Conservation (phyloP, 2,329 filamentous ascomycete genomes). For the Pseudogymnoascus pannorum region DNA sequence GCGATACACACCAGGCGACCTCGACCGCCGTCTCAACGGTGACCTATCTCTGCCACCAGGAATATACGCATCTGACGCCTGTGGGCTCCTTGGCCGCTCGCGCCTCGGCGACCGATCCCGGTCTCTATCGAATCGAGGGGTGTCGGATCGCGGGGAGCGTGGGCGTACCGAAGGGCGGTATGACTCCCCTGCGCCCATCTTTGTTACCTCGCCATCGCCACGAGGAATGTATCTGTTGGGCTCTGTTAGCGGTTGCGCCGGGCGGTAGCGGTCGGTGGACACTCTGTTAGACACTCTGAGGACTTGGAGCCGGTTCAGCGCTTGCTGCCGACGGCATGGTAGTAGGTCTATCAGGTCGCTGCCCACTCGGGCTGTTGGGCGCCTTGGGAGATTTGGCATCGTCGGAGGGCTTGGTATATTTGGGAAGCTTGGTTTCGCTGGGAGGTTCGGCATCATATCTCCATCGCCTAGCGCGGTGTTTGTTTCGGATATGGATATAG, state of each 20-base stretch:
- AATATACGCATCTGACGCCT: constrained; percentile 6
- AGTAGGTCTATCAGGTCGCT: neutral
- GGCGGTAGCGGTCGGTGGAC: neutral
- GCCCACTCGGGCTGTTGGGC: neutral
- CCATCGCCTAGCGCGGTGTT: neutral
- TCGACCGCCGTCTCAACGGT: constrained; percentile 23
- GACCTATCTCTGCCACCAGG: constrained; percentile 23
- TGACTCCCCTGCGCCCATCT: constrained; percentile 28
- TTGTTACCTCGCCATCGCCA: constrained; percentile 29
- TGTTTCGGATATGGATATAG: neutral
- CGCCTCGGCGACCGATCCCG: constrained; percentile 14
- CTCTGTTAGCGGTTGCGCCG: neutral
- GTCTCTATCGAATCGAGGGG: constrained; percentile 21
- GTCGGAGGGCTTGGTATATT: neutral
- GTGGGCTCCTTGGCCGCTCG: constrained; percentile 10
- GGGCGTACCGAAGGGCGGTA: constrained; percentile 26
- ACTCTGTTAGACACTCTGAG: neutral
- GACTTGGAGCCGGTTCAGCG: neutral
- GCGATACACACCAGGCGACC: constrained; percentile 22
- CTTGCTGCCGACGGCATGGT: neutral
- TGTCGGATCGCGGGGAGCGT: constrained; percentile 24
- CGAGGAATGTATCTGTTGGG: constrained; percentile 19
- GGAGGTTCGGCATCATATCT: neutral
- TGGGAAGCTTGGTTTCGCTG: neutral
- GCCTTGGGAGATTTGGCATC: neutral